Evolutionary conservation across 2,329 filamentous ascomycete species (phyloP).

Genomic region (Paecilomyces sp.): DNA sequence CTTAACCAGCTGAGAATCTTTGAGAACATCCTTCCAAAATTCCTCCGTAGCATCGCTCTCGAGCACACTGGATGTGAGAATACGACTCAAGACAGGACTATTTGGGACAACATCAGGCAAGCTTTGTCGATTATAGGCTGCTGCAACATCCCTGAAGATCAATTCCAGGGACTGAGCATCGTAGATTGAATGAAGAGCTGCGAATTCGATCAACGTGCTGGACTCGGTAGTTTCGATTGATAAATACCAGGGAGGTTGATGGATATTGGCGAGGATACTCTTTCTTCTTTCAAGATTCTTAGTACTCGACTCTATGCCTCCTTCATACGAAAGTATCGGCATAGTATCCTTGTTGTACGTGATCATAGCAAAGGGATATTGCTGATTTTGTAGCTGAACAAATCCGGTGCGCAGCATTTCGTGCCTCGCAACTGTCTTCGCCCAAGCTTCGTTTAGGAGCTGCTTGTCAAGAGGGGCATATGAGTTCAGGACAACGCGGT

Average conservation of each 20-base stretch:
- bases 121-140: conserved; percentile 25
- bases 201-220: conserved; percentile 37
- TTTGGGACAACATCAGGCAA: conserved; percentile 25
- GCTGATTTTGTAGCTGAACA: conserved; percentile 50
- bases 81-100: conserved; percentile 36
- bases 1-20: conserved; percentile 52
- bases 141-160: conserved; percentile 55
- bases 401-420: conserved; percentile 75
- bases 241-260: conserved; percentile 58
- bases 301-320: background rate
- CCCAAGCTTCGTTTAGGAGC: conserved; percentile 54
- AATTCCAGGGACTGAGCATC: conserved; percentile 67
- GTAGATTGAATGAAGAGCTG: conserved; percentile 75
- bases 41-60: conserved; percentile 23
- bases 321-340: conserved; percentile 35
- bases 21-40: conserved; percentile 59
- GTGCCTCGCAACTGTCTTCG: conserved; percentile 45
- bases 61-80: conserved; percentile 32
- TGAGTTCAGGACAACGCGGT: conserved; percentile 55
- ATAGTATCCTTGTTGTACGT: conserved; percentile 41
- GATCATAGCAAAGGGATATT: conserved; percentile 67
- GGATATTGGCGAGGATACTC: conserved; percentile 37
- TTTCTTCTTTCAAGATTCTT: conserved; percentile 8
- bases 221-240: conserved; percentile 34
- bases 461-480: conserved; percentile 29